Evolutionary conservation across 352 stramenopile genomes (phyloP).

Genomic region (Phytophthora nicotianae): DNA sequence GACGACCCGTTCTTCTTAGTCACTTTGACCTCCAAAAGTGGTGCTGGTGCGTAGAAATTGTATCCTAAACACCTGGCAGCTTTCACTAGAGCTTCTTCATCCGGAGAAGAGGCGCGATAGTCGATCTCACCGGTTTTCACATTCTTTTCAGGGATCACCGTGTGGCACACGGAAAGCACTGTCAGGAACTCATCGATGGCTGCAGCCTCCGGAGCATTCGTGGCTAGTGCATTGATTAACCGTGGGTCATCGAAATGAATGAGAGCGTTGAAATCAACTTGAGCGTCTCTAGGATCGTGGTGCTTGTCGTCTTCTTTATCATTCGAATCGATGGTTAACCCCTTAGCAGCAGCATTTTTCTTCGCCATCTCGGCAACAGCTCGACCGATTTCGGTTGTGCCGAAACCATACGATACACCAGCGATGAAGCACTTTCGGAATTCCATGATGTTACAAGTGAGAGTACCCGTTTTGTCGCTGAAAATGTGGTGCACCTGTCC

Average conservation of each 20-base stretch:
- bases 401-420: slow-evolving; percentile 85
- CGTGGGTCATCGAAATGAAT: slow-evolving; percentile 81
- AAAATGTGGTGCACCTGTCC: slow-evolving; percentile 98
- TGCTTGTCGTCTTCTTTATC: slow-evolving; percentile 17
- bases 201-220: slow-evolving; percentile 20
- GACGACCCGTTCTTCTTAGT: slow-evolving; percentile 48
- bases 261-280: slow-evolving; percentile 62
- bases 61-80: slow-evolving; percentile 62
- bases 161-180: slow-evolving; percentile 76
- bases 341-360: slow-evolving; percentile 25
- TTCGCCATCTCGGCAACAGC: slow-evolving; percentile 58
- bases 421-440: slow-evolving; percentile 92
- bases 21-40: slow-evolving; percentile 55
- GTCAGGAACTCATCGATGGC: slow-evolving; percentile 76
- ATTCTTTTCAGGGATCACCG: slow-evolving; percentile 72
- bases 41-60: slow-evolving; percentile 76
- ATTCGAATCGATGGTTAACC: not conserved
- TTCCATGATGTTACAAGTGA: slow-evolving; percentile 99
- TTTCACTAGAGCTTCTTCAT: slow-evolving; percentile 94
- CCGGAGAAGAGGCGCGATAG: slow-evolving; percentile 91
- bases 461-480: slow-evolving; percentile 98
- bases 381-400: slow-evolving; percentile 78
- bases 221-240: slow-evolving; percentile 50
- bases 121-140: slow-evolving; percentile 48
- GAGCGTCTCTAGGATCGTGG: slow-evolving; percentile 51